phyloP scores from a whole-genome alignment of 202 grass and related monocot genomes.

The Eragrostis tef region DNA sequence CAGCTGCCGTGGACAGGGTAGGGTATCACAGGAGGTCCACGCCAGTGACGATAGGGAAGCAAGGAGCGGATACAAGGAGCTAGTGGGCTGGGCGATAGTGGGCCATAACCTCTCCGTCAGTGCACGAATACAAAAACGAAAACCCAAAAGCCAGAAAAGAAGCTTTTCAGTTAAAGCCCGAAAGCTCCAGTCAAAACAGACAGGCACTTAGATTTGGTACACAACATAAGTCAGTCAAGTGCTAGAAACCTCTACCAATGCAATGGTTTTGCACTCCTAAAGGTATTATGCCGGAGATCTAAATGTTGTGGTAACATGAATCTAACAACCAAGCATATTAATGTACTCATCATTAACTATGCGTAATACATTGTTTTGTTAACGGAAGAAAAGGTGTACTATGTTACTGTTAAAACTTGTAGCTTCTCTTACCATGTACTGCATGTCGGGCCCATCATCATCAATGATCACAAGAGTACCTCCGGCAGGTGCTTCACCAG shows the following conservation, averaged over 20 bases:
- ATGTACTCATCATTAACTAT: slow-evolving; percentile 7
- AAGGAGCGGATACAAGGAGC: no score
- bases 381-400: background rate
- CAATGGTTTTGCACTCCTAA: background rate
- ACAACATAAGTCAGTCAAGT: background rate
- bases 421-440: slow-evolving; percentile 71
- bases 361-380: background rate
- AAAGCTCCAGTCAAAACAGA: no score
- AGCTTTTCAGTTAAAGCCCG: no score
- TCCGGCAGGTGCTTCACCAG: slow-evolving; percentile 57
- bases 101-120: no score
- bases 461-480: slow-evolving; percentile 69
- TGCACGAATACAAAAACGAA: no score
- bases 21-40: no score
- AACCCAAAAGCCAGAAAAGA: no score
- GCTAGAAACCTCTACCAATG: slow-evolving; percentile 8
- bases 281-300: background rate
- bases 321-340: background rate
- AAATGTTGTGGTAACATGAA: slow-evolving; percentile 15
- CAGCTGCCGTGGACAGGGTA: no score
- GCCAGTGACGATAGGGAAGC: no score
- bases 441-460: slow-evolving; percentile 85
- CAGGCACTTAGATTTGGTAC: background rate
- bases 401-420: slow-evolving; percentile 15
- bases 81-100: no score